A percentile compares a stretch with the other conserved stretches of the same genome.
phyloP scores from a whole-genome alignment of 768 basidiomycete genomes.

The Pseudohyphozyma bogoriensis region DNA sequence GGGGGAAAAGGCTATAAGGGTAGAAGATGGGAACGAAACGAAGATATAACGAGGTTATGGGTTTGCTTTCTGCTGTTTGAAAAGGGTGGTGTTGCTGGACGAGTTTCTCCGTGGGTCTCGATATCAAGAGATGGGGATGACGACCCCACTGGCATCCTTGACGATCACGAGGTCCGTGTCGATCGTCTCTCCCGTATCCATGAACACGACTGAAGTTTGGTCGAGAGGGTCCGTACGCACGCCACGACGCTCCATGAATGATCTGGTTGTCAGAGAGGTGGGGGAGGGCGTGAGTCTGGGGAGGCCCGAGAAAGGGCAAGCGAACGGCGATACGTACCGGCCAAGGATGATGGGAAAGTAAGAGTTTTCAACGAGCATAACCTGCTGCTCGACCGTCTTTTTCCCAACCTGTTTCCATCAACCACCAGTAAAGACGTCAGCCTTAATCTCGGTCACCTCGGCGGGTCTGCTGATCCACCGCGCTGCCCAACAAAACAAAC shows the following conservation, averaged over 20 bases:
- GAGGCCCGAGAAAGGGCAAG: background rate
- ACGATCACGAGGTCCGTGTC: conserved; percentile 33
- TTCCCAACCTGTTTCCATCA: conserved; percentile 37
- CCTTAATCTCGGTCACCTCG: background rate
- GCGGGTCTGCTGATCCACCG: too few species aligned
- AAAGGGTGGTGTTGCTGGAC: too few species aligned
- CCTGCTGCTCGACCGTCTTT: conserved; percentile 43
- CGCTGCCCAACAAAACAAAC: background rate
- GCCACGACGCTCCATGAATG: conserved; percentile 52
- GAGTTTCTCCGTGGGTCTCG: too few species aligned
- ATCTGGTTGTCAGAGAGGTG: conserved; percentile 10
- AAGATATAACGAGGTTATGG: too few species aligned
- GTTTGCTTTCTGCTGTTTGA: too few species aligned
- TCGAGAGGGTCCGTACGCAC: conserved; percentile 73
- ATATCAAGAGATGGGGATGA: conserved; percentile 30
- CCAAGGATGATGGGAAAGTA: conserved; percentile 95
- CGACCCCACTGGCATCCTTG: conserved; percentile 23
- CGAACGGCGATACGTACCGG: conserved; percentile 45
- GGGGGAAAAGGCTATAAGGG: too few species aligned
- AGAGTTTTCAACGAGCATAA: conserved; percentile 85
- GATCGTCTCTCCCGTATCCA: conserved; percentile 52
- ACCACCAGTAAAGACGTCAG: background rate
- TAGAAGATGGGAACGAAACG: too few species aligned
- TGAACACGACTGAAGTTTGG: conserved; percentile 77
- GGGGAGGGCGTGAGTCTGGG: background rate